Percentiles rank a stretch among this genome's conserved stretches.
Evolutionary conservation across 1,284 basidiomycete genomes (phyloP).

Genomic region (Wallemia hederae): DNA sequence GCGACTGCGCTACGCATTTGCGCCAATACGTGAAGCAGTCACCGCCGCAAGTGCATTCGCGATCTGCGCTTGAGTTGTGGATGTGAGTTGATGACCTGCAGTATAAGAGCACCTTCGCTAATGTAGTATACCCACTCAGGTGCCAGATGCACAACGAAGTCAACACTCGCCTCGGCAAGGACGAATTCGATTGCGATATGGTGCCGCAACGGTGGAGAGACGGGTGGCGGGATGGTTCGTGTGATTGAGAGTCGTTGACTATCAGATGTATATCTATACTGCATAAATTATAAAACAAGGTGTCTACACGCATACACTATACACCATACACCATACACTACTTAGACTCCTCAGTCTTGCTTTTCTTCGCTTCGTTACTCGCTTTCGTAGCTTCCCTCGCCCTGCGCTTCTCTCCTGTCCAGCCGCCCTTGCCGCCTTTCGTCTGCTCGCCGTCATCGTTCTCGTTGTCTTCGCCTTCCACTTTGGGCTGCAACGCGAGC

Average conservation of each 20-base stretch:
- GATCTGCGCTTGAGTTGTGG: slow-evolving; percentile 44
- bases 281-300: not conserved
- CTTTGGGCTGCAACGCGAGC: slow-evolving; percentile 1
- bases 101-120: too few species aligned
- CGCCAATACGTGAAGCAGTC: slow-evolving; percentile 30
- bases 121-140: not conserved
- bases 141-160: slow-evolving; percentile 59
- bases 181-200: slow-evolving; percentile 42
- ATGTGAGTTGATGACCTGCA: slow-evolving; percentile 28
- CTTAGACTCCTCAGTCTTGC: not conserved
- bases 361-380: not conserved
- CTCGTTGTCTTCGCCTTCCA: slow-evolving; percentile 2
- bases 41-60: slow-evolving; percentile 43
- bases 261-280: not conserved
- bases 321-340: not conserved
- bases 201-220: slow-evolving; percentile 69
- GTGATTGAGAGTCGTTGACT: slow-evolving; percentile 25
- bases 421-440: not conserved
- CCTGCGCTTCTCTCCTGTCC: slow-evolving; percentile 1
- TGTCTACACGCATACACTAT: not conserved
- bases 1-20: slow-evolving; percentile 52
- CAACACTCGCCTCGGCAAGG: slow-evolving; percentile 56
- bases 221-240: slow-evolving; percentile 56
- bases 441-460: slow-evolving; percentile 1
- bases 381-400: slow-evolving; percentile 2